Conservation (phyloP, 768 basidiomycete genomes). For the Mycena chlorophos region DNA sequence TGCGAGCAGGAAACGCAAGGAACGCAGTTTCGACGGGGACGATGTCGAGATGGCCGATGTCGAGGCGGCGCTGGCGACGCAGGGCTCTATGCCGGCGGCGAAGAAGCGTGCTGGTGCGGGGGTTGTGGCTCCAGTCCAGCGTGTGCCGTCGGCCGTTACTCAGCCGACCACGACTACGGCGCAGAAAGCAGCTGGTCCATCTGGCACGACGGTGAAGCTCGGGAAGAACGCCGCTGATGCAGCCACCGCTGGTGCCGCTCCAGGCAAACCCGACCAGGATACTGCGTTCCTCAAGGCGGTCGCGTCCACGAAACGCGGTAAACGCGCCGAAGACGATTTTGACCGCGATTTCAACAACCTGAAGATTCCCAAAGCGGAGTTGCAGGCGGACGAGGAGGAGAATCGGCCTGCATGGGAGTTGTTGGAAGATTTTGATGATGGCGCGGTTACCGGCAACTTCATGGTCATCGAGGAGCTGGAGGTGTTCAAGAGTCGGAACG, state of each 20-base stretch:
- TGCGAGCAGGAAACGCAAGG: constrained; percentile 40
- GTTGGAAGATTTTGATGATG: constrained; percentile 66
- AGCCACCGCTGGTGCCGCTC: constrained; percentile 34
- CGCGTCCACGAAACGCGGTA: constrained; percentile 69
- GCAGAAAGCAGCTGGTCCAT: too few relatives aligned
- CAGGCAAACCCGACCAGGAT: constrained; percentile 65
- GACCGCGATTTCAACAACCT: constrained; percentile 81
- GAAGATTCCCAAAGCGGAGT: constrained; percentile 65
- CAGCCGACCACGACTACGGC: constrained; percentile 8
- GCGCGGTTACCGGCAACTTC: constrained; percentile 68
- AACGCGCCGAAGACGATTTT: constrained; percentile 66
- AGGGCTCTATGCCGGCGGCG: constrained; percentile 23
- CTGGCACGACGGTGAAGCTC: constrained; percentile 5
- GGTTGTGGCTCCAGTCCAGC: constrained; percentile 32
- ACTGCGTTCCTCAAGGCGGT: constrained; percentile 68
- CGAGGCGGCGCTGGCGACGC: constrained; percentile 17
- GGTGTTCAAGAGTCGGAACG: constrained; percentile 40
- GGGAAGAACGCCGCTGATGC: constrained; percentile 1
- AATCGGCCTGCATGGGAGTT: constrained; percentile 52
- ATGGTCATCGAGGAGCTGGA: constrained; percentile 77
- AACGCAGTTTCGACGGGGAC: constrained; percentile 38
- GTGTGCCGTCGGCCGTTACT: constrained; percentile 6
- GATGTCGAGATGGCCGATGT: constrained; percentile 40
- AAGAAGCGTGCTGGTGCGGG: constrained; percentile 49
- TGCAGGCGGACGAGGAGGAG: constrained; percentile 47